Conservation (phyloP, 2,329 filamentous ascomycete genomes). For the Nemania diffusa region DNA sequence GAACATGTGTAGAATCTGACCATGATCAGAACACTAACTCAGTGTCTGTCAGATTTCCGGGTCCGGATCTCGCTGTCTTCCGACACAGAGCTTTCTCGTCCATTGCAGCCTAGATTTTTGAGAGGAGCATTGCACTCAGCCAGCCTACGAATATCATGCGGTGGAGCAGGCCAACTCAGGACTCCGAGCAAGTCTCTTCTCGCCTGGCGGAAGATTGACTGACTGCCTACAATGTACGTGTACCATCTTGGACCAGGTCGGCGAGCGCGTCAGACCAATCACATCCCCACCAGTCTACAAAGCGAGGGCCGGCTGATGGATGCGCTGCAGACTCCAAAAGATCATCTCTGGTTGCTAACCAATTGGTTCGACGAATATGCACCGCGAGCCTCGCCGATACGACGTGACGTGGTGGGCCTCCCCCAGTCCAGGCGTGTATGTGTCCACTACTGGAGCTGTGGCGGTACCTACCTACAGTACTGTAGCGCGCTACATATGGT, state of each 20-base stretch:
- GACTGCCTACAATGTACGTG: neutral
- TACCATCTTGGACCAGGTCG: conserved; percentile 7
- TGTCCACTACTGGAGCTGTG: neutral
- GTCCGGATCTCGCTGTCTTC: neutral
- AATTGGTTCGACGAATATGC: conserved; percentile 23
- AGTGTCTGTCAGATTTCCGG: neutral
- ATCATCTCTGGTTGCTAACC: conserved; percentile 13
- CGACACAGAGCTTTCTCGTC: neutral
- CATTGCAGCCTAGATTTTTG: neutral
- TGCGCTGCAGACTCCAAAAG: conserved; percentile 7
- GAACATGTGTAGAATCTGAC: conserved; percentile 1
- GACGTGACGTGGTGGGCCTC: conserved; percentile 1
- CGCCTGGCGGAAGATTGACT: neutral
- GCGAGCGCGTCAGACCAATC: conserved; percentile 18
- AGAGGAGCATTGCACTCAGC: neutral
- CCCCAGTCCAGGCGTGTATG: neutral
- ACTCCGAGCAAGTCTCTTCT: conserved; percentile 4
- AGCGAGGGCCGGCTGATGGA: conserved; percentile 1
- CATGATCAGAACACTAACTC: conserved; percentile 6
- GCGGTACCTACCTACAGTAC: too few species aligned
- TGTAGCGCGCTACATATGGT: too few species aligned
- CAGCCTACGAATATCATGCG: conserved; percentile 11
- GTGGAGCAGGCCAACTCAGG: conserved; percentile 10
- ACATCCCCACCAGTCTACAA: conserved; percentile 15
- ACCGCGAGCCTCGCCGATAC: neutral